Evolutionary conservation across 1,284 basidiomycete species (phyloP), one percentile per base, ranked within the genome.

Genomic region (Malassezia sympodialis): DNA sequence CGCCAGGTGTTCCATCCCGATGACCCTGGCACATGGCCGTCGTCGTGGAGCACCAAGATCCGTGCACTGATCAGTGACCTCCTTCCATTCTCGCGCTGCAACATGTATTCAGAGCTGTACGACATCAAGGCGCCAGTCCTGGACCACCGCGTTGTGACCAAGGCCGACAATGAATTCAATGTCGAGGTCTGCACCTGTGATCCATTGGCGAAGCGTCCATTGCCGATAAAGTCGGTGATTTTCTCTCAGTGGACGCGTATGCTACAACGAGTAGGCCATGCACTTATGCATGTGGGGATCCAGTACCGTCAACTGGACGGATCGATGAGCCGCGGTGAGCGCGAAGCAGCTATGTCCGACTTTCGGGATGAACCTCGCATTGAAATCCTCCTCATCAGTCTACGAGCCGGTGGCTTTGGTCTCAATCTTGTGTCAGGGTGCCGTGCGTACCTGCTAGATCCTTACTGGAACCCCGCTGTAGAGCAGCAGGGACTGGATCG

Each of bases 401-500:
- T 74, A 30, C 58, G 69, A 8, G 76, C 68, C 80, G 76, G 53
- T 49, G 49, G 49, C 11, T 58, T 64, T 58, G 52, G 90, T 23
- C 78, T 96, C 56, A 96, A 96, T 75, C 80, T 96, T 11, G 67
- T 70, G 37, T 54, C 58, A 4, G 71, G 67, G 2, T 72, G 65
- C 49, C 82, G 91, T 27, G 89, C 90, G 19, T 94, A 93, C 75
- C 79, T 94, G 40, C 87, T 96, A 82, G 90, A 96, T 76, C 90
- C 90, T 37, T 93, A 91, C 76, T 94, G 90, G 88, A 96, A 96
- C 69, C 91, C 91, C 17, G 90, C 90, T 11, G 90, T 94, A 7
- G 90, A 96, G 59, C 67, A 69, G 32, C 72, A 74, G 48, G 72
- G 66, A 15, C 51, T 73, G 17, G 72, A 74, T 42, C 64, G 72